Base-by-base conservation (phyloP, 1,139 yeast genomes). In the Yamadazyma sp. region DNA sequence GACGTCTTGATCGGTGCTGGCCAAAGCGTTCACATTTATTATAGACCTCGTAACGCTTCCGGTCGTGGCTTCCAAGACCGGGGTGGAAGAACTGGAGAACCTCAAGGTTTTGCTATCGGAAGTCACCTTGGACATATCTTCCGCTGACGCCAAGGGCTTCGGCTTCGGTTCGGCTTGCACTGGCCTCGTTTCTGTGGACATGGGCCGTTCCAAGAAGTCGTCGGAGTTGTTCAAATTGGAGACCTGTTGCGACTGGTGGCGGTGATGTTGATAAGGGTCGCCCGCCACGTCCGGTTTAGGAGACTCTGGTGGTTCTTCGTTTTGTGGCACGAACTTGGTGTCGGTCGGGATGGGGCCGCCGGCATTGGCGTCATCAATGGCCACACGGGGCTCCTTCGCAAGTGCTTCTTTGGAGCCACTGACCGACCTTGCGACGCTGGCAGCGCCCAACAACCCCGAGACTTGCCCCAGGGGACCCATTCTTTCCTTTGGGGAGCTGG, bases 101-200 rank as follows among this genome's bases (percentile, higher is more conserved):
- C 71, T 50, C 12, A 67, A 48, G 3, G 62, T 50, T 36, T 60
- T 64, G 40, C 54, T 55, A 39, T 67, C 70, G 0, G 70, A 59
- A 3, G 61, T 62, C 2, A 67, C 70, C 17, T 58, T 44, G 3
- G 67, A 61, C 1, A 51, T 39, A 10, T 41, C 42, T 5, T 39
- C 44, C 8, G n/a, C 15, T 4, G 20, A 7, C 4, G 32, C 9
- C 5, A 12, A 4, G 3, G 32, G n/a, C 17, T 4, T 6, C n/a
- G 32, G 20, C 14, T 29, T 16, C 10, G 23, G 30, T 24, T 11
- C 24, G 16, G 9, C 20, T 15, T 16, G 14, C 7, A 11, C 14
- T 3, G 20, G 15, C 29, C 16, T 11, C n/a, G 31, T n/a, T n/a
- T n/a, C n/a, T n/a, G n/a, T n/a, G n/a, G n/a, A n/a, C n/a, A n/a